Conservation (phyloP, 805 yeast species). For the Wickerhamomyces tratensis region DNA sequence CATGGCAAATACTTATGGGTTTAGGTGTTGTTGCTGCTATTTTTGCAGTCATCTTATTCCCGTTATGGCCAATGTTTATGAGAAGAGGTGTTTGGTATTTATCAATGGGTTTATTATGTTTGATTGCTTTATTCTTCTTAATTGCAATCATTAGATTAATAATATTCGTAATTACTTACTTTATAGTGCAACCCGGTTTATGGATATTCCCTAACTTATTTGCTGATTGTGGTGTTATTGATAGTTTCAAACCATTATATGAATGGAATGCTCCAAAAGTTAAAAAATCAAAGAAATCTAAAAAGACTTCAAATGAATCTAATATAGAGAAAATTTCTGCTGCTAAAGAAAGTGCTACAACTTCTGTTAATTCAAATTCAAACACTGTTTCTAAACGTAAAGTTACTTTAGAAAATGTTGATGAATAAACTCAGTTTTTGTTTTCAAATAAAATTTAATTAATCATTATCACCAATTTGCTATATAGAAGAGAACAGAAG, state of each 20-base stretch:
- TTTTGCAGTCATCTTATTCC: constrained; percentile 68
- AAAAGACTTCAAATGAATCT: constrained; percentile 2
- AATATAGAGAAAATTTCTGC: too few relatives aligned
- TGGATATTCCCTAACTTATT: constrained; percentile 96
- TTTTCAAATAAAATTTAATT: too few relatives aligned
- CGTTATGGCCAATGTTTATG: constrained; percentile 91
- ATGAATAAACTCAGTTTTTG: constrained; percentile 4
- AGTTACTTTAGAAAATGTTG: constrained; percentile 22
- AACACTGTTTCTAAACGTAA: constrained; percentile 9
- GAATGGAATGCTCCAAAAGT: constrained; percentile 29
- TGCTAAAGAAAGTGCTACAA: too few relatives aligned
- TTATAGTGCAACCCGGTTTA: constrained; percentile 60
- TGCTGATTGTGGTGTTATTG: constrained; percentile 90
- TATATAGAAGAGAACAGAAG: too few relatives aligned
- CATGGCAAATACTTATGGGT: constrained; percentile 31
- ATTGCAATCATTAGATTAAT: constrained; percentile 74
- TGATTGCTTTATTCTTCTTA: constrained; percentile 66
- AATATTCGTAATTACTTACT: constrained; percentile 49
- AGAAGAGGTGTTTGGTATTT: constrained; percentile 86
- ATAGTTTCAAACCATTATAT: constrained; percentile 84
- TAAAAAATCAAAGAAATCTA: constrained; percentile 9
- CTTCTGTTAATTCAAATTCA: too few relatives aligned
- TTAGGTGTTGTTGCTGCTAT: constrained; percentile 45
- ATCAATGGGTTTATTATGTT: constrained; percentile 65
- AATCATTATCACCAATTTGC: too few relatives aligned